Base-by-base conservation (phyloP, 2,329 filamentous ascomycete species). In the Pyricularia sp. region DNA sequence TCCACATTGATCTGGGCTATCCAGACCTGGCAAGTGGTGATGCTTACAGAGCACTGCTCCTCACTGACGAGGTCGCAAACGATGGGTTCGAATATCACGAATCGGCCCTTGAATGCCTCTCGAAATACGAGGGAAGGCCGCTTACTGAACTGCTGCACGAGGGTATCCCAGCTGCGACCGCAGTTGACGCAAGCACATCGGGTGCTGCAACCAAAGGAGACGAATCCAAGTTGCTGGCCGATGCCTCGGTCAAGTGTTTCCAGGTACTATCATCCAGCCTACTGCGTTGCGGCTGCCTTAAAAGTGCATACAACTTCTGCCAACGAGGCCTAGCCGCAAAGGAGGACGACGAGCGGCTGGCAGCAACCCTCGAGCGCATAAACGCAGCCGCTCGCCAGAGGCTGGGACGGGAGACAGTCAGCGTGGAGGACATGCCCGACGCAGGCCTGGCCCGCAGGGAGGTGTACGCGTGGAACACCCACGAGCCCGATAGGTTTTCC, bases 21-120 rank as follows among this genome's bases (percentile, higher is more conserved):
- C 92, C 93, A 0, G 95, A 99, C 77, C 86, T 99, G 58, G 93
- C 93, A 5, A 90, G 90, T 12, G 92, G 93, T 42, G 94, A 97
- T 81, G 92, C 93, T 5, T 98, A 98, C 77, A 90, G 91, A 69
- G 93, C 94, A 0, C 84, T 98, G n/a, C 86, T 97, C 4, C 82
- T 99, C 65, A 86, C 91, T 20, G 94, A 98, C 75, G 92, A 95
- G 72, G 85, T 93, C 50, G 79, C 84, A 71, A 90, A 95, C 69
- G 91, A 94, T 71, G 86, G 87, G 58, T 94, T 92, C 73, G 93
- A 97, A 78, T 96, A 93, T 74, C 90, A 95, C 76, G 88, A 93
- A 20, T 81, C 86, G 73, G 89, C 90, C 10, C 72, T 83, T 7
- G 85, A 86, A 67, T 81, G 84, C 11, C 78, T 90, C 65, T 75